Conservation (phyloP, 2,329 filamentous ascomycete species). For the Pseudogymnoascus pannorum region DNA sequence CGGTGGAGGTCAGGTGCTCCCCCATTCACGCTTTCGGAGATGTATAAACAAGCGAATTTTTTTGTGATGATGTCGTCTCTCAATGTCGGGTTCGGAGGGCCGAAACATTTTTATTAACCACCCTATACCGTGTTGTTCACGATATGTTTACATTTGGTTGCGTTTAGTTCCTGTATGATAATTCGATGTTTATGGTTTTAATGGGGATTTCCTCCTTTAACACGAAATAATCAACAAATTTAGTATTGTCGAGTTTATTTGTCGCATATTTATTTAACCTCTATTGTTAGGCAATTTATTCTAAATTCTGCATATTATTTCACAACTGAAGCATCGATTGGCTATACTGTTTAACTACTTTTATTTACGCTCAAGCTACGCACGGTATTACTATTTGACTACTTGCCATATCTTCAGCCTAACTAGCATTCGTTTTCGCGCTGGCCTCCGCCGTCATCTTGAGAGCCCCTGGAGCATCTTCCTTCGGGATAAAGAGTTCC, state of each 20-base stretch:
- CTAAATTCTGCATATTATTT: neutral
- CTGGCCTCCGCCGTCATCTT: conserved; percentile 64
- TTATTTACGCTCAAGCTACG: neutral
- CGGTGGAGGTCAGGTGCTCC: neutral
- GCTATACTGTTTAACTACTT: neutral
- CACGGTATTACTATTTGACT: neutral
- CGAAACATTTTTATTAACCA: neutral
- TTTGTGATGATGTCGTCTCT: neutral
- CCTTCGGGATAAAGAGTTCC: conserved; percentile 71
- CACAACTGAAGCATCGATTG: neutral
- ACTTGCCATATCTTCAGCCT: conserved; percentile 7
- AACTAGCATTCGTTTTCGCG: conserved; percentile 56
- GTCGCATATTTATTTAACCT: neutral
- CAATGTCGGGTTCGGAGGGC: neutral
- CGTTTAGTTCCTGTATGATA: neutral
- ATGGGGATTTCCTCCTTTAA: neutral
- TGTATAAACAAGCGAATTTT: conserved; percentile 4
- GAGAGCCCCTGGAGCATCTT: conserved; percentile 67
- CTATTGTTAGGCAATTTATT: neutral
- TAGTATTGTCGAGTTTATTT: neutral
- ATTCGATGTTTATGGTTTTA: neutral
- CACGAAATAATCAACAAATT: neutral
- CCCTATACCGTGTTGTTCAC: neutral
- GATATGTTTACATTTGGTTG: neutral
- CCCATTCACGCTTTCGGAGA: neutral